phyloP scores from a whole-genome alignment of 2,329 filamentous ascomycete species.

The Fusarium sp. region DNA sequence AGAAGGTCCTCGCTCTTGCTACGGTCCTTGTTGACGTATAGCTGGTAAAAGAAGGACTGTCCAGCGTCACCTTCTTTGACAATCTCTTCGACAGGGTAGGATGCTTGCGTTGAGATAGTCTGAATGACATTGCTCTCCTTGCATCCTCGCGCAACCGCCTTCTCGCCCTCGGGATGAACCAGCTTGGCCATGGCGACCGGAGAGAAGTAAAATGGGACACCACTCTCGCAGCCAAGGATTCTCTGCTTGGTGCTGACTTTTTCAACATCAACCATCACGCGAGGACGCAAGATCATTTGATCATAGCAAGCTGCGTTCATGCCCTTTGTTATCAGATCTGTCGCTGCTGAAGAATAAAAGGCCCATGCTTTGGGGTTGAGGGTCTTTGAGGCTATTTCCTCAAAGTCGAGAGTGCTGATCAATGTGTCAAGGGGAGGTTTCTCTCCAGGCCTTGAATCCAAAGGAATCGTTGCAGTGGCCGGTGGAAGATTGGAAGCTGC shows the following conservation, averaged over 20 bases:
- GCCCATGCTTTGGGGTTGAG: conserved; percentile 38
- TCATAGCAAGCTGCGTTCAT: conserved; percentile 30
- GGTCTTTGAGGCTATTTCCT: conserved; percentile 22
- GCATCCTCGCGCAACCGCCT: conserved; percentile 13
- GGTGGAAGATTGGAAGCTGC: neutral
- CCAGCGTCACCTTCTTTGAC: neutral
- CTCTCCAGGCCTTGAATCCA: neutral
- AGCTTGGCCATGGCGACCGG: conserved; percentile 59
- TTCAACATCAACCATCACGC: conserved; percentile 32
- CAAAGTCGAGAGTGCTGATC: conserved; percentile 43
- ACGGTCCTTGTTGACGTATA: conserved; percentile 26
- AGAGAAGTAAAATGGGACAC: conserved; percentile 45
- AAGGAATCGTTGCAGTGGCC: neutral
- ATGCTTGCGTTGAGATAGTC: conserved; percentile 17
- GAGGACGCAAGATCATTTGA: conserved; percentile 40
- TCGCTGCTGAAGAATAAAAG: conserved; percentile 38
- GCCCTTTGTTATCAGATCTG: conserved; percentile 38
- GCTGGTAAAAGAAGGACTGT: conserved; percentile 13
- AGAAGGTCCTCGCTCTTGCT: conserved; percentile 12
- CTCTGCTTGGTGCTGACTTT: conserved; percentile 20
- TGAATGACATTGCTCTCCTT: neutral
- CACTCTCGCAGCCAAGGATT: conserved; percentile 31
- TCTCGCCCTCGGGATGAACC: conserved; percentile 51
- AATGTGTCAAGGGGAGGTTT: conserved; percentile 26
- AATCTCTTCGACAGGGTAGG: conserved; percentile 18